Percentiles rank a stretch among this genome's conserved stretches.
Conservation (phyloP, 257 asterid genomes). For the Eustoma russellianum region DNA sequence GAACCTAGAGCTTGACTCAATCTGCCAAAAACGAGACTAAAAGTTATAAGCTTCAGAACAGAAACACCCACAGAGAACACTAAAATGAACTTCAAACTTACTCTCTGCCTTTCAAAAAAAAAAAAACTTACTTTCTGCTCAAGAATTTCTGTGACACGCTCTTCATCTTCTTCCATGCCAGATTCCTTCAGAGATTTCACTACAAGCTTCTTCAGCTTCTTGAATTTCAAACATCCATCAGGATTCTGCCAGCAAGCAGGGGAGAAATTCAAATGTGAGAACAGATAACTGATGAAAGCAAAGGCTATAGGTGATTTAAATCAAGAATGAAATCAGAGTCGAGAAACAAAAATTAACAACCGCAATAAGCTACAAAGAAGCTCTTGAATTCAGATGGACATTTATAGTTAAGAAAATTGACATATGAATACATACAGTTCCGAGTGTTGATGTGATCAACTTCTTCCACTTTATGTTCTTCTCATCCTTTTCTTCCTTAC, state of each 20-base stretch:
- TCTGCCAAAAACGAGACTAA: constrained; percentile 30
- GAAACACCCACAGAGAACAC: background rate
- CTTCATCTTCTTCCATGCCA: constrained; percentile 36
- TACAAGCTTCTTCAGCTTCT: constrained; percentile 52
- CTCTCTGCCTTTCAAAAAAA: too few relatives aligned
- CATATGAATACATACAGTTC: constrained; percentile 41
- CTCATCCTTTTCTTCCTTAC: constrained; percentile 18
- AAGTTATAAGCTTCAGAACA: background rate
- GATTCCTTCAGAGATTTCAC: constrained; percentile 54
- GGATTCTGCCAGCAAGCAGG: constrained; percentile 46
- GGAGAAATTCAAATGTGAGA: background rate
- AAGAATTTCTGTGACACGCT: constrained; percentile 32
- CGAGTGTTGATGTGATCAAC: constrained; percentile 60
- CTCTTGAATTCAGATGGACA: background rate
- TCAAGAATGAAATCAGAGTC: background rate
- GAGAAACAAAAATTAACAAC: too few relatives aligned
- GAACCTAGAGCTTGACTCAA: constrained; percentile 58
- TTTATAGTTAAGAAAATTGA: too few relatives aligned
- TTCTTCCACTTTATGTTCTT: constrained; percentile 79
- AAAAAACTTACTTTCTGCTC: constrained; percentile 60
- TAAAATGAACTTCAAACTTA: constrained; percentile 10
- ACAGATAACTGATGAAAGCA: background rate
- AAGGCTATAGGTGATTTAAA: background rate
- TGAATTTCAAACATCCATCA: constrained; percentile 46
- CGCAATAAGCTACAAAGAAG: background rate